Conservation (phyloP, 2,329 filamentous ascomycete species). For the Cordyceps javanica region DNA sequence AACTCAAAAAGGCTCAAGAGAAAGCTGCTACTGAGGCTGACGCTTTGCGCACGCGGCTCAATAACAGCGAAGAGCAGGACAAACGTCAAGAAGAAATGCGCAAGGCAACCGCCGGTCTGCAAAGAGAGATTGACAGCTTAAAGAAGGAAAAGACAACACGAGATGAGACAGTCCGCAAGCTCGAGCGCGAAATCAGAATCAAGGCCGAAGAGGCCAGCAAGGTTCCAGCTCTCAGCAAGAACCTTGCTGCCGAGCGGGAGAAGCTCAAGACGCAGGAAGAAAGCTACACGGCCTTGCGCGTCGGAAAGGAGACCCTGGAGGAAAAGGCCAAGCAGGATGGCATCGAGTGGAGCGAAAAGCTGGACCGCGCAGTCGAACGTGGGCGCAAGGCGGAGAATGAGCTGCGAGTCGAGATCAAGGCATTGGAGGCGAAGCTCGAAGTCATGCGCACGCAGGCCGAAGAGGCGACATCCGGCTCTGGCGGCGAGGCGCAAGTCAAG, state of each 20-base stretch:
- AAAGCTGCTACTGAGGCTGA: constrained; percentile 48
- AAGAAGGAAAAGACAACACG: constrained; percentile 52
- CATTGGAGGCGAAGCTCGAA: constrained; percentile 85
- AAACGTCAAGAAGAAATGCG: constrained; percentile 44
- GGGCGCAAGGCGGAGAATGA: constrained; percentile 65
- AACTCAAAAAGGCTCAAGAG: constrained; percentile 53
- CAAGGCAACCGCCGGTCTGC: constrained; percentile 47
- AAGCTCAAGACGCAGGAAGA: constrained; percentile 50
- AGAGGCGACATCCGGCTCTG: constrained; percentile 77
- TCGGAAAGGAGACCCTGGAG: constrained; percentile 70
- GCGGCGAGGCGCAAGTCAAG: constrained; percentile 81
- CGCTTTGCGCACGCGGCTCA: constrained; percentile 40
- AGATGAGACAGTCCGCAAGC: constrained; percentile 57
- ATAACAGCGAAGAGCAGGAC: constrained; percentile 47
- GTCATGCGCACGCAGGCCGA: constrained; percentile 78
- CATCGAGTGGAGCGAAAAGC: constrained; percentile 66
- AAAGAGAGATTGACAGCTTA: constrained; percentile 30
- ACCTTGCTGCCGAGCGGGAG: constrained; percentile 60
- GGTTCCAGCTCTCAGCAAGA: constrained; percentile 59
- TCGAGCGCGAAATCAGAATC: constrained; percentile 64
- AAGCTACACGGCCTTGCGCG: constrained; percentile 56
- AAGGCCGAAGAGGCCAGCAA: constrained; percentile 61
- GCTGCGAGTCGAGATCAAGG: constrained; percentile 67
- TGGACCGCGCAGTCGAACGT: constrained; percentile 66
- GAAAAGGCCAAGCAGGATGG: constrained; percentile 66